Percentiles rank a stretch among this genome's conserved stretches.
These are phyloP conservation scores for Lepraria neglecta DNA, from an alignment of 495 filamentous ascomycete species.

Conservation along the genomic window DNA sequence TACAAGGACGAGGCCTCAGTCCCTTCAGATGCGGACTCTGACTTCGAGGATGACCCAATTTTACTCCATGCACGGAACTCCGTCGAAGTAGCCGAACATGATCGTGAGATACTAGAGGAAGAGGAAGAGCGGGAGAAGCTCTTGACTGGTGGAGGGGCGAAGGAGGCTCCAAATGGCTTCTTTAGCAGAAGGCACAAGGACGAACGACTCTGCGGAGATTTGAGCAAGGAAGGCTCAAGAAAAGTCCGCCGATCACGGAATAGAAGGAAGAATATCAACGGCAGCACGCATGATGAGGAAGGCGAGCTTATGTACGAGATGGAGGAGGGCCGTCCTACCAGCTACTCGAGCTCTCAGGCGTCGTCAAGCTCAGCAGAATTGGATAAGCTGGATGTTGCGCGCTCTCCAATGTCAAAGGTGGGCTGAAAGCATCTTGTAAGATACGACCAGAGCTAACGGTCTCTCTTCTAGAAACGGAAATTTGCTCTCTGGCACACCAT, in stretches of 20 bases:
- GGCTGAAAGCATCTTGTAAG: constrained; percentile 4
- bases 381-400: constrained; percentile 29
- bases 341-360: constrained; percentile 45
- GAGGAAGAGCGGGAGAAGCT: constrained; percentile 85
- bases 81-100: constrained; percentile 62
- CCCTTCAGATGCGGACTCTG: constrained; percentile 38
- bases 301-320: constrained; percentile 80
- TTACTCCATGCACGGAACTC: constrained; percentile 58
- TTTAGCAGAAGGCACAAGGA: constrained; percentile 50
- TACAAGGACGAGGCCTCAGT: constrained; percentile 13
- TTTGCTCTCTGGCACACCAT: constrained; percentile 34
- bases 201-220: constrained; percentile 40
- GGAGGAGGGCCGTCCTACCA: constrained; percentile 71
- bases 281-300: constrained; percentile 54
- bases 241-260: constrained; percentile 55
- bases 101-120: constrained; percentile 70
- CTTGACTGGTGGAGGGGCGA: constrained; percentile 47
- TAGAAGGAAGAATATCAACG: constrained; percentile 50
- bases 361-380: constrained; percentile 40
- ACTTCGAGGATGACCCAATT: constrained; percentile 69
- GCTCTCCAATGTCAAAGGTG: constrained; percentile 17
- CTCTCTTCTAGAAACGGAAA: constrained; percentile 29
- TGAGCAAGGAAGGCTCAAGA: constrained; percentile 49
- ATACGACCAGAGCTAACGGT: constrained; percentile 22
- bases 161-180: constrained; percentile 46